Percentiles rank a stretch among this genome's conserved stretches.
Conservation (phyloP, 2,329 filamentous ascomycete species). For the Fusarium virguliforme region DNA sequence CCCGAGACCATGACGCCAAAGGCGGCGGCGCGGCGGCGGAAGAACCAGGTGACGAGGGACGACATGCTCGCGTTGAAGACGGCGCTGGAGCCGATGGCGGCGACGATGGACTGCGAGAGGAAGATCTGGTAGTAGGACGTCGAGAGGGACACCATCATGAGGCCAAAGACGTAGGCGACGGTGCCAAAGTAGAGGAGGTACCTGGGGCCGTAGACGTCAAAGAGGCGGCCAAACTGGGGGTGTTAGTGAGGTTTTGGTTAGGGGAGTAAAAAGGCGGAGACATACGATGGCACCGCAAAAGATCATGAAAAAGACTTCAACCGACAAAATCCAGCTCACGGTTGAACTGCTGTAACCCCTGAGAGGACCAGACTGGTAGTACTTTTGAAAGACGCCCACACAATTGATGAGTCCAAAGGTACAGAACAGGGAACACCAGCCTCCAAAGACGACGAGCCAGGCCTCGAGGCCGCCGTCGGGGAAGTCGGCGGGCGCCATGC, state of each 20-base stretch:
- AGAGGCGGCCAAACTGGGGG: constrained; percentile 69
- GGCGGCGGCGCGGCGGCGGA: constrained; percentile 66
- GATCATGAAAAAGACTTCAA: constrained; percentile 66
- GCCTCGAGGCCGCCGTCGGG: constrained; percentile 73
- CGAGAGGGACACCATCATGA: constrained; percentile 76
- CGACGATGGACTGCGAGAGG: constrained; percentile 61
- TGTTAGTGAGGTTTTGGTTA: constrained; percentile 6
- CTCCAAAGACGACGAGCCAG: constrained; percentile 70
- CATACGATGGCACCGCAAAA: constrained; percentile 66
- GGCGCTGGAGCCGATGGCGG: constrained; percentile 60
- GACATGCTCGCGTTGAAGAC: constrained; percentile 63
- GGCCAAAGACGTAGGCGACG: constrained; percentile 72
- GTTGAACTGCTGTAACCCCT: constrained; percentile 64
- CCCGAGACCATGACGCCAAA: constrained; percentile 70
- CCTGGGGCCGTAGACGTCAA: constrained; percentile 76
- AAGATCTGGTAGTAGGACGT: constrained; percentile 63
- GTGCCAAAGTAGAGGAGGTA: constrained; percentile 70
- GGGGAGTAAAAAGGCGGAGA: constrained; percentile 43
- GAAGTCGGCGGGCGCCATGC: constrained; percentile 66
- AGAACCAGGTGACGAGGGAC: constrained; percentile 67
- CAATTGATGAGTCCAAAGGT: constrained; percentile 64
- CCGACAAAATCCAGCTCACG: constrained; percentile 73
- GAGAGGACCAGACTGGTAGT: constrained; percentile 69
- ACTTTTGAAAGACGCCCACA: constrained; percentile 72
- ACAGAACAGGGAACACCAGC: constrained; percentile 62